Evolutionary conservation across 768 basidiomycete species (phyloP), one percentile per base, ranked within the genome.

Genomic region (Termitomyces bulborhizus): DNA sequence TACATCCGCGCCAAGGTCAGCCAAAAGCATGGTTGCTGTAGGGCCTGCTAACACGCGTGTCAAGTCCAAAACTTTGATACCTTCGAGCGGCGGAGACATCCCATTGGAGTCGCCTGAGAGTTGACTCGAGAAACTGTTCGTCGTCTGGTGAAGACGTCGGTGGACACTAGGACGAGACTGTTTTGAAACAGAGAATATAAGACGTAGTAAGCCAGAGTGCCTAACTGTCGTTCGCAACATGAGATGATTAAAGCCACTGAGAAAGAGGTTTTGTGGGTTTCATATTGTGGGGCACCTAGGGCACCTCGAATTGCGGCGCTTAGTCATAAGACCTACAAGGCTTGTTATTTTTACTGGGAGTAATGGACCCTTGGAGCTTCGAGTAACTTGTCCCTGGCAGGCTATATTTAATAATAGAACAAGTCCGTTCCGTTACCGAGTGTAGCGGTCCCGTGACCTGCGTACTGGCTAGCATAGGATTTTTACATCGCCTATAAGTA

Each of bases 1-100:
- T 29, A 98, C 93, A 66, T 98, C 93, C 46, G 95, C 95, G 1
- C 92, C 88, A 36, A 95, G 72, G 71, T 95, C 93, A 6, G 86
- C 93, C n/a, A 97, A 77, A 57, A 96, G 78, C 93, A 95, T 90
- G 1, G 93, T 90, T n/a, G 88, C 83, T 1, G 87, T 88, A 32
- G 93, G 93, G 0, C 92, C 93, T n/a, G 93, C 93, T 47, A 98
- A 73, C 1, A 97, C 88, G 29, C 95, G 81, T 13, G 93, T 93
- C 53, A 97, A 71, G 69, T 98, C 95, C 24, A 98, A 75, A n/a
- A 97, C 80, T 63, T 79, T 83, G 60, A 95, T 74, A 15, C 90
- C 93, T 58, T 79, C 76, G 57, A 98, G 71, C 3, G 94, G 94
- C 0, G 90, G 90, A 1, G 83, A 76, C 26, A 91, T 90, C 47